Conservation (phyloP, 2,329 filamentous ascomycete species). For the Penicillium sp. region DNA sequence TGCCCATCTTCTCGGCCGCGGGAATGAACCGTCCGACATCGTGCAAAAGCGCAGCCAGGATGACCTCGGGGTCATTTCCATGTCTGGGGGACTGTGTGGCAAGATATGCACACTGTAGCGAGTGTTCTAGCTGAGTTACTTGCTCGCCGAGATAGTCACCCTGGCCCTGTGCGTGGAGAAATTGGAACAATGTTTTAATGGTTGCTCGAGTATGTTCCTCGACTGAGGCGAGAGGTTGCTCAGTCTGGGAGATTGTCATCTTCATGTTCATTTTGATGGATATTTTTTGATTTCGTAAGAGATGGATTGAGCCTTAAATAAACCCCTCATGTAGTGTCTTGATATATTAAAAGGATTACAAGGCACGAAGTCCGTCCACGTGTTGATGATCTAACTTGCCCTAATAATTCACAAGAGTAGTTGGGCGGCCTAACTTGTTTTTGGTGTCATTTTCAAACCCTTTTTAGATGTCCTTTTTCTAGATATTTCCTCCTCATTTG, state of each 20-base stretch:
- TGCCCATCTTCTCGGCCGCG: slow-evolving; percentile 27
- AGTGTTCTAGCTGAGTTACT: slow-evolving; percentile 34
- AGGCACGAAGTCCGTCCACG: no score
- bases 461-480: no score
- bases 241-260: background rate
- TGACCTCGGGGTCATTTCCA: slow-evolving; percentile 26
- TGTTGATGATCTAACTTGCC: no score
- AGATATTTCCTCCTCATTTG: no score
- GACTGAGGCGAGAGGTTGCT: slow-evolving; percentile 15
- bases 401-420: no score
- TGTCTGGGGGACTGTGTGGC: slow-evolving; percentile 22
- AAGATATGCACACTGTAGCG: slow-evolving; percentile 30
- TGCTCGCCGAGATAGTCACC: slow-evolving; percentile 32
- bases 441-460: no score
- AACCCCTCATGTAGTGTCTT: background rate
- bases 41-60: slow-evolving; percentile 33
- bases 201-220: slow-evolving; percentile 20
- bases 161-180: slow-evolving; percentile 31
- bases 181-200: slow-evolving; percentile 26
- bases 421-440: no score
- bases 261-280: slow-evolving; percentile 10
- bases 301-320: background rate
- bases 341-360: no score
- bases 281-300: no score
- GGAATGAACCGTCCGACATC: slow-evolving; percentile 36